Percentiles rank a stretch among this genome's conserved stretches.
Conservation (phyloP, 352 stramenopile species). For the Thalassiosira exigua region DNA sequence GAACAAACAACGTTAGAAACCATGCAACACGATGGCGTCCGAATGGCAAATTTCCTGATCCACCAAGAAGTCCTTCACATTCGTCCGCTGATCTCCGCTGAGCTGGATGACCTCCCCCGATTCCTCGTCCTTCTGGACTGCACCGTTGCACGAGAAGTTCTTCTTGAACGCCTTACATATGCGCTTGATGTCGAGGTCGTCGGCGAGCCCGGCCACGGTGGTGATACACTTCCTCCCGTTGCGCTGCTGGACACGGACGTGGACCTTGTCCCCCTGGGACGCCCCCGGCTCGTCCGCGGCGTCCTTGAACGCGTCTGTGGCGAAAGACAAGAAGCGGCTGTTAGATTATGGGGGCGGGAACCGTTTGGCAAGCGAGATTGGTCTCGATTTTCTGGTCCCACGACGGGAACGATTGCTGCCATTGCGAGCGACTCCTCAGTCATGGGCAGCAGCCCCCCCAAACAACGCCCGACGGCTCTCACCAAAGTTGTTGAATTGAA, state of each 20-base stretch:
- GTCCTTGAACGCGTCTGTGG: conserved; percentile 83
- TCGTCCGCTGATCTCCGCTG: conserved; percentile 98
- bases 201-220: conserved; percentile 96
- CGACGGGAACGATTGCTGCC: neutral
- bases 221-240: conserved; percentile 99
- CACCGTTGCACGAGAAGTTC: conserved; percentile 99
- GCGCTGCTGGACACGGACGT: conserved; percentile 99
- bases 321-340: neutral
- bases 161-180: conserved; percentile 99
- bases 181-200: conserved; percentile 98
- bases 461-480: neutral
- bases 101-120: conserved; percentile 98
- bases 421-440: neutral
- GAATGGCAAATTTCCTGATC: conserved; percentile 99
- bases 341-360: neutral
- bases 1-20: conserved; percentile 93
- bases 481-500: conserved; percentile 61
- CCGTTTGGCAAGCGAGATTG: neutral
- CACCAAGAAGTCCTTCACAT: conserved; percentile 98
- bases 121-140: conserved; percentile 98
- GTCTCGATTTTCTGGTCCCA: neutral
- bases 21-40: conserved; percentile 95
- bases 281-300: conserved; percentile 72
- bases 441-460: neutral
- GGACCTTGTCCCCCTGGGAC: conserved; percentile 86